Percentiles rank a stretch among this genome's conserved stretches.
phyloP scores from a whole-genome alignment of 164 flowering plant species.

The Annona cherimola region DNA sequence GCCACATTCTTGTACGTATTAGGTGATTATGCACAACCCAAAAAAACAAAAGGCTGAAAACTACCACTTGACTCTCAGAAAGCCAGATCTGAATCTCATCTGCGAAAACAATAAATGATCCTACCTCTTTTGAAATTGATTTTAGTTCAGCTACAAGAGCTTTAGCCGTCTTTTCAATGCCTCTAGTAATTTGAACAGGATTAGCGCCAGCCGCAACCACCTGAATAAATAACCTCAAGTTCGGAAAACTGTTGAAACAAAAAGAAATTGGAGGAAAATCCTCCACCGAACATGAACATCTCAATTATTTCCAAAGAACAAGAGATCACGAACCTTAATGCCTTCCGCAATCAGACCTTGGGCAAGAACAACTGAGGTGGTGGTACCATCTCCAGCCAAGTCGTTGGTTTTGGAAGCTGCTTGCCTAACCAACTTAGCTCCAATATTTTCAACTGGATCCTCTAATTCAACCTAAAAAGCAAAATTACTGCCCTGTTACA shows the following conservation, averaged over 20 bases:
- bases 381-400: slow-evolving; percentile 99
- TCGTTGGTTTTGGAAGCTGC: slow-evolving; percentile 99
- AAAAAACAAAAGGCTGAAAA: not conserved
- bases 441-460: slow-evolving; percentile 98
- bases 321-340: slow-evolving; percentile 62
- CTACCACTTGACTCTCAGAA: not conserved
- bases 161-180: slow-evolving; percentile 92
- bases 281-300: not conserved
- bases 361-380: slow-evolving; percentile 99
- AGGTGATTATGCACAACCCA: not conserved
- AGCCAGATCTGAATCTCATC: too few species aligned
- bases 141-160: slow-evolving; percentile 86
- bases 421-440: slow-evolving; percentile 94
- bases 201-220: slow-evolving; percentile 99
- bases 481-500: not conserved
- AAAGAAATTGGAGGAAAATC: not conserved
- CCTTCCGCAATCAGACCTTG: slow-evolving; percentile 97
- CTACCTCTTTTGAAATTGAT: slow-evolving; percentile 85
- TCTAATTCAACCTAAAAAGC: slow-evolving; percentile 75
- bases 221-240: slow-evolving; percentile 27
- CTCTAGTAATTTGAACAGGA: slow-evolving; percentile 92
- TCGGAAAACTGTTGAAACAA: not conserved
- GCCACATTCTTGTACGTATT: not conserved
- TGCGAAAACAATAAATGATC: not conserved
- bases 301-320: not conserved